These are phyloP conservation scores for Fusarium longipes DNA, from an alignment of 2,329 filamentous ascomycete species.

Conservation along the genomic window DNA sequence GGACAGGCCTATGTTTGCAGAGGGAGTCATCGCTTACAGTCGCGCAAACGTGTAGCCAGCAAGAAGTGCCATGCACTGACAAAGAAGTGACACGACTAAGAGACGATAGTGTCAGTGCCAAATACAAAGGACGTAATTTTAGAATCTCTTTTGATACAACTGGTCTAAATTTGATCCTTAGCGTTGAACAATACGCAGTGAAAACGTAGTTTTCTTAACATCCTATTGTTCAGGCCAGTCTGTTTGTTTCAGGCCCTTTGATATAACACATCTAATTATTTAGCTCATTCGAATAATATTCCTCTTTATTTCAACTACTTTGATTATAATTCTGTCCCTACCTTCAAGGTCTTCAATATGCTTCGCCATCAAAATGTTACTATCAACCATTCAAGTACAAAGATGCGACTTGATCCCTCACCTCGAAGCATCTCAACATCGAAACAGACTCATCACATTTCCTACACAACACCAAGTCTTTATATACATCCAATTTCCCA, in stretches of 20 bases:
- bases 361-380: background rate
- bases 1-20: too few relatives aligned
- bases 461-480: background rate
- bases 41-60: too few relatives aligned
- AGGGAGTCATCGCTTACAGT: too few relatives aligned
- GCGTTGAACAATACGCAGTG: background rate
- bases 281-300: background rate
- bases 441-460: background rate
- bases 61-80: background rate
- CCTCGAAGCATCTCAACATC: background rate
- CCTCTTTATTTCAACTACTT: background rate
- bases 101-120: background rate
- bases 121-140: background rate
- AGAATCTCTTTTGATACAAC: background rate
- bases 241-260: too few relatives aligned
- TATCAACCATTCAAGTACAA: background rate
- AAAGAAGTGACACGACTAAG: too few relatives aligned
- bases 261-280: background rate
- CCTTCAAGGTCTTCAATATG: background rate
- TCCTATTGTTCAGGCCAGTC: background rate
- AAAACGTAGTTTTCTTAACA: background rate
- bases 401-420: background rate
- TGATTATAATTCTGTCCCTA: background rate
- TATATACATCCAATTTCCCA: background rate
- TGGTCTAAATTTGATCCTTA: background rate